Evolutionary conservation across 139 green algal species (phyloP).

Genomic region (Volvox reticuliferus): DNA sequence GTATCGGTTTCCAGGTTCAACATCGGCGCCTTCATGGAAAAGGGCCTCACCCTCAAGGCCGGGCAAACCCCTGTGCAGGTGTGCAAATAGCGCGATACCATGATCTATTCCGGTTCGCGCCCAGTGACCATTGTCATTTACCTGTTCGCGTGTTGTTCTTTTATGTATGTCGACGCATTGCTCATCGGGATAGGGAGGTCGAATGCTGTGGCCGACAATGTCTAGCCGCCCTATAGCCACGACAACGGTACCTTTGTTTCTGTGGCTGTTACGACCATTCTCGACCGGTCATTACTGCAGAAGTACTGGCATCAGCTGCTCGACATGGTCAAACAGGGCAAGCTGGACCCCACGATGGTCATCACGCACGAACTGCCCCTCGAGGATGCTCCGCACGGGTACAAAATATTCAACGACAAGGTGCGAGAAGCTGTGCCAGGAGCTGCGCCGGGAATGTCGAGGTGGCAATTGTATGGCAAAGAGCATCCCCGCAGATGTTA

Average conservation of each 20-base stretch:
- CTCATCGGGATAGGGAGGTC: too few species aligned
- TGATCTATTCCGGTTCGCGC: too few species aligned
- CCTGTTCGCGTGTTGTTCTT: too few species aligned
- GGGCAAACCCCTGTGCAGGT: conserved; percentile 63
- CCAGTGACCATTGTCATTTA: too few species aligned
- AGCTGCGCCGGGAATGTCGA: too few species aligned
- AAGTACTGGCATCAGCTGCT: conserved; percentile 78
- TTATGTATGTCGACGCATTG: too few species aligned
- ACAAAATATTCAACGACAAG: conserved; percentile 87
- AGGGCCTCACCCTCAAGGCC: conserved; percentile 68
- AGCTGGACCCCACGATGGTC: conserved; percentile 74
- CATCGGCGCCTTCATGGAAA: conserved; percentile 89
- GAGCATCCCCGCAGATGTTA: too few species aligned
- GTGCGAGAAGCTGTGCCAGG: not conserved
- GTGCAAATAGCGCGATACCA: not conserved
- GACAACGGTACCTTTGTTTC: too few species aligned
- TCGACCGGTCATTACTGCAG: not conserved
- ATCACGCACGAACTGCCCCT: conserved; percentile 82
- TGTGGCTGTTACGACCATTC: too few species aligned
- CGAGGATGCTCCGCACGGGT: conserved; percentile 64
- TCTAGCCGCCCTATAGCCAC: too few species aligned
- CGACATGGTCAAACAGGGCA: conserved; percentile 42
- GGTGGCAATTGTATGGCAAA: not conserved
- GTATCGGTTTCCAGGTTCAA: conserved; percentile 60
- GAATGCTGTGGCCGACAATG: too few species aligned